Conservation (phyloP, 2,329 filamentous ascomycete species). For the Boeremia exigua region DNA sequence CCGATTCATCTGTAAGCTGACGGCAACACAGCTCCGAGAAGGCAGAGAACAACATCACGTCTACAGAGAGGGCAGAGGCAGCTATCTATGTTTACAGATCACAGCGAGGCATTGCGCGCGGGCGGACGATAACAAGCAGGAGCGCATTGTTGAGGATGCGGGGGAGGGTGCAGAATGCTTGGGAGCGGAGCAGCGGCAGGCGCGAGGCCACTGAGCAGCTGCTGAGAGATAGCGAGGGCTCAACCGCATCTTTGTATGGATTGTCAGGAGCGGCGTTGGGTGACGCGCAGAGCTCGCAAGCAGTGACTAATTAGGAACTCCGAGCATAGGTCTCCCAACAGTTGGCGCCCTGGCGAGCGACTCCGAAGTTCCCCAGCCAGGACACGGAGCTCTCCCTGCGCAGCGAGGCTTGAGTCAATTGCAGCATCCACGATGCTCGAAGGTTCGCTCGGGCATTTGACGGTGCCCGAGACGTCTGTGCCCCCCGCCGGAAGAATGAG, state of each 20-base stretch:
- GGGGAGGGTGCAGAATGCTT: slow-evolving; percentile 21
- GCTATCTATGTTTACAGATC: background rate
- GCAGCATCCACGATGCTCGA: slow-evolving; percentile 2
- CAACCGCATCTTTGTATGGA: slow-evolving; percentile 20
- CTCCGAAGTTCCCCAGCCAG: slow-evolving; percentile 9
- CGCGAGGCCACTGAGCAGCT: slow-evolving; percentile 15
- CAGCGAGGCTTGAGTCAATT: background rate
- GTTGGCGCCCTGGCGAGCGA: background rate
- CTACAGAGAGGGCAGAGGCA: background rate
- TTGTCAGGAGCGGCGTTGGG: slow-evolving; percentile 1
- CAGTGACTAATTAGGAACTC: slow-evolving; percentile 29
- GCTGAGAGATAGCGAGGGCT: slow-evolving; percentile 31
- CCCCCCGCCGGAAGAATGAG: slow-evolving; percentile 16
- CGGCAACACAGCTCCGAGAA: slow-evolving; percentile 3
- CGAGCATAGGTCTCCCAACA: slow-evolving; percentile 23
- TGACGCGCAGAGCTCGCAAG: slow-evolving; percentile 25
- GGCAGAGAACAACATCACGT: background rate
- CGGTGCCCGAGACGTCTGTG: slow-evolving; percentile 23
- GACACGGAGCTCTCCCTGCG: slow-evolving; percentile 4
- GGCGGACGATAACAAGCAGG: slow-evolving; percentile 13
- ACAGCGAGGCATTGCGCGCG: slow-evolving; percentile 1
- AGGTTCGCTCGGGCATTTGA: slow-evolving; percentile 8
- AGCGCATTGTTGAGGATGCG: slow-evolving; percentile 19
- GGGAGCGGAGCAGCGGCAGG: slow-evolving; percentile 11
- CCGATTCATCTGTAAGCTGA: slow-evolving; percentile 4